Percentiles rank a stretch among this genome's conserved stretches.
phyloP scores from a whole-genome alignment of 768 basidiomycete species.

The Leccinum longicurvipes region DNA sequence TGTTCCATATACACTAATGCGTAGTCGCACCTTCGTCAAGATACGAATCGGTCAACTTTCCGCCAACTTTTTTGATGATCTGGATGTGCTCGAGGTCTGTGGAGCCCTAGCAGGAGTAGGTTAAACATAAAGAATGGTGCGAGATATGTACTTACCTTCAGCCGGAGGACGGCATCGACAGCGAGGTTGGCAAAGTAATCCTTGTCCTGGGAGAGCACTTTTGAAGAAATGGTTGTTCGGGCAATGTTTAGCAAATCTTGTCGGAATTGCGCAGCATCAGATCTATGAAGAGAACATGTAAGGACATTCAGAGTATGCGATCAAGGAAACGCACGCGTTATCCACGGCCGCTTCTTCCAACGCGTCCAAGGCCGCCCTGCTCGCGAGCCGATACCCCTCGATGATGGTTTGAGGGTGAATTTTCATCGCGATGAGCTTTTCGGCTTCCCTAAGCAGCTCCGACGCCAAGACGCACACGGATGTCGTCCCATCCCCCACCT shows the following conservation, averaged over 20 bases:
- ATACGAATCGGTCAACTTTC: constrained; percentile 97
- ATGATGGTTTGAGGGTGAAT: constrained; percentile 98
- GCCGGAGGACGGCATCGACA: constrained; percentile 90
- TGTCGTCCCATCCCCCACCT: constrained; percentile 95
- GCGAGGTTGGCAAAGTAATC: constrained; percentile 97
- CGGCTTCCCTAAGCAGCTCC: constrained; percentile 91
- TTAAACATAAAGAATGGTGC: background rate
- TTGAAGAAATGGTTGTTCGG: constrained; percentile 90
- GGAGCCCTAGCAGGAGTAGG: constrained; percentile 64
- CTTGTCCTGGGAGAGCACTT: constrained; percentile 96
- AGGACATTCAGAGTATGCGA: background rate
- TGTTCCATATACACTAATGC: background rate
- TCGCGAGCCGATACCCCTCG: constrained; percentile 94
- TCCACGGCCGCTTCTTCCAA: constrained; percentile 81
- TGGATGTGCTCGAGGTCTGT: constrained; percentile 98
- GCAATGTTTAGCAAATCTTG: constrained; percentile 96
- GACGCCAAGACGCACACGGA: constrained; percentile 88
- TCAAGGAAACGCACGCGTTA: constrained; percentile 58
- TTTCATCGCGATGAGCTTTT: constrained; percentile 86
- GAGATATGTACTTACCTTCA: constrained; percentile 56
- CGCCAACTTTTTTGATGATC: constrained; percentile 99
- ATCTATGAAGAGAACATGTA: constrained; percentile 36
- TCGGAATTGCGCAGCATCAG: constrained; percentile 73
- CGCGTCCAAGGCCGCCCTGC: constrained; percentile 76
- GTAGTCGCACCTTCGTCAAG: constrained; percentile 78